A percentile compares a stretch with the other conserved stretches of the same genome.
Evolutionary conservation across 345 rosid genomes (phyloP).

Genomic region (Eucalyptus marginata): DNA sequence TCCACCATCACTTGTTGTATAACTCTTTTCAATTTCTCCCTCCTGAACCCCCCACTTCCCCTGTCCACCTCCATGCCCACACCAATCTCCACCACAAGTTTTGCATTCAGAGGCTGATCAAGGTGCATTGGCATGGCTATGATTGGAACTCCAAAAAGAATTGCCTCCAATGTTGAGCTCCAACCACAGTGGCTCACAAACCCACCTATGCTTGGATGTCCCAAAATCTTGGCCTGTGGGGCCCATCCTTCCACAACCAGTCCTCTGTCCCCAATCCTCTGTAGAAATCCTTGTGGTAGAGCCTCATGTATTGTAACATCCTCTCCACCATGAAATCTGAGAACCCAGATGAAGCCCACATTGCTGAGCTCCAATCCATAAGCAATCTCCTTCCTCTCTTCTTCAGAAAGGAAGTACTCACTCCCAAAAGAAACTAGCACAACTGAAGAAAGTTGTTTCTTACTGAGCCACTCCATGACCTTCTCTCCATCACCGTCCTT

Average conservation of each 20-base stretch:
- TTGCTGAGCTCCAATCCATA: conserved; percentile 13
- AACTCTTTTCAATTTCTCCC: conserved; percentile 4
- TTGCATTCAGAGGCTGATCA: conserved; percentile 13
- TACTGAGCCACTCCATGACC: conserved; percentile 12
- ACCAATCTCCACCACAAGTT: not conserved
- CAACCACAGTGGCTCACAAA: conserved; percentile 21
- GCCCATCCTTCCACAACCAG: conserved; percentile 20
- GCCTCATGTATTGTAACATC: not conserved
- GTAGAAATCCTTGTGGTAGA: conserved; percentile 10
- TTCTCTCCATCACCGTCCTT: not conserved
- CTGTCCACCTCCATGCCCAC: not conserved
- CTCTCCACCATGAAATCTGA: conserved; percentile 10
- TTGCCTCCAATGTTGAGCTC: conserved; percentile 13
- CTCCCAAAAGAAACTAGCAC: conserved; percentile 24
- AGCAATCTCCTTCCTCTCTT: conserved; percentile 20
- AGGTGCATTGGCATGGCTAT: conserved; percentile 15
- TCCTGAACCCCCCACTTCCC: not conserved
- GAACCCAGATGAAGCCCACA: conserved; percentile 21
- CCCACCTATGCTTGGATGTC: conserved; percentile 9
- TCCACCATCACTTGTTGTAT: not conserved
- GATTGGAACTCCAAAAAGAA: conserved; percentile 11
- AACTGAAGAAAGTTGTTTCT: conserved; percentile 1
- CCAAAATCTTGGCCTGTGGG: conserved; percentile 9
- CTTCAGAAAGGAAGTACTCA: conserved; percentile 15
- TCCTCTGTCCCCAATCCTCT: conserved; percentile 13